Base-by-base conservation (phyloP, 108 stramenopile species). In the Nitzschia putrida region DNA sequence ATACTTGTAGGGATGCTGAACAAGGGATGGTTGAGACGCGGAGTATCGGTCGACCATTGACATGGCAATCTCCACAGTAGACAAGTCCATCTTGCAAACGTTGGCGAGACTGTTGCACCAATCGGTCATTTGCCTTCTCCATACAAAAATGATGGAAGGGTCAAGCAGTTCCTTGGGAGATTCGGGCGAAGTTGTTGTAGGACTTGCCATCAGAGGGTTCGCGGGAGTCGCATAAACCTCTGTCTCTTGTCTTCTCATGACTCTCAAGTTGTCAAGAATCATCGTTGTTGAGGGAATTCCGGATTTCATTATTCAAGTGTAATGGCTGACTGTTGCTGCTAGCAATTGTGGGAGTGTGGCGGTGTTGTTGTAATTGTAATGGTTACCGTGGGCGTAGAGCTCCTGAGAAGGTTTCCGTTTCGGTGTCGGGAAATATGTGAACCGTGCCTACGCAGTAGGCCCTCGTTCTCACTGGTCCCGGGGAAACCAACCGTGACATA, bases 1-100 rank as follows among this genome's bases (percentile, higher is more conserved):
- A 61, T 84, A 92, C 16, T 50, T 43, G 44, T 73, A n/a, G 21
- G 69, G 55, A 40, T 74, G 69, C 44, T 82, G 65, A 0, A 20
- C 8, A 5, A 77, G 61, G 43, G 68, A 73, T 9, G 11, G 23
- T 34, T 47, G 43, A 0, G 57, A 72, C 38, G 67, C 38, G 20
- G 85, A 42, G 57, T 76, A 91, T 40, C 88, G 57, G 71, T 91
- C 90, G 4, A 80, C 56, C 45, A 73, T 77, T 21, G 74, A 84
- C 74, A 89, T 80, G 54, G 88, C 73, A 26, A 87, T 59, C 7
- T 71, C 64, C 11, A 85, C 86, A n/a, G 85, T 85, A 14, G 87
- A 84, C 8, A 71, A 74, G 49, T 80, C 73, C 55, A 89, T 80
- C 37, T 85, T 76, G 72, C 81, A 84, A 60, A 73, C 72, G 44